Base-by-base conservation (phyloP, 306 rosid genomes). In the Ormosia semicastrata region DNA sequence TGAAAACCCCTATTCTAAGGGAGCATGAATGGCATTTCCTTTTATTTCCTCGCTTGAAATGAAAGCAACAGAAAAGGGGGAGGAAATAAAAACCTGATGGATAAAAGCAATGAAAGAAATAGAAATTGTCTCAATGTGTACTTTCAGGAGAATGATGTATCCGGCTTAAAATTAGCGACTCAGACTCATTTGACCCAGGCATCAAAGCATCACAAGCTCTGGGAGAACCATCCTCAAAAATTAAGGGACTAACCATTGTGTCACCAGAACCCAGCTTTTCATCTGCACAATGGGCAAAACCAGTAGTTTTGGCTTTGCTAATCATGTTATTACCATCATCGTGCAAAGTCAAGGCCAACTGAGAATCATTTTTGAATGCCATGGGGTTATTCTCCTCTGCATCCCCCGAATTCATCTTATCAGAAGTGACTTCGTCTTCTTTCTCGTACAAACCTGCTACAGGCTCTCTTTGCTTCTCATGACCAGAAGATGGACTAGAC, bases 101-200 rank as follows among this genome's bases (percentile, higher is more conserved):
- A 78, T 62, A 82, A 84, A 86, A 79, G 88, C 83, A 86, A 86
- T 82, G 81, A 84, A 75, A 78, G 90, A 82, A 90, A 89, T 80
- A 90, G 91, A 93, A 92, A 95, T 88, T 93, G 99, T 95, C 97
- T 95, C 98, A 95, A 95, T 88, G 98, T 95, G 99, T 95, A 95
- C 98, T 95, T 95, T 95, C 99, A 90, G 99, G 94, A 89, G 98
- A 95, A 95, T 92, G 94, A 95, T 93, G 99, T 93, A 95, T 92
- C 98, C 98, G 96, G 94, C 94, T 95, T 86, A 93, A 89, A 93
- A 92, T 92, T 86, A 95, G 94, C 83, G 97, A 92, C 90, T 93
- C 98, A 85, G 95, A 93, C 97, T 92, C 99, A 87, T 88, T 95
- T 84, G 97, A 87, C 87, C 89, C 93, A 78, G 94, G 85, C 88